Evolutionary conservation across 129 eudicot genomes (phyloP).

Genomic region (Kitagawia praeruptora): DNA sequence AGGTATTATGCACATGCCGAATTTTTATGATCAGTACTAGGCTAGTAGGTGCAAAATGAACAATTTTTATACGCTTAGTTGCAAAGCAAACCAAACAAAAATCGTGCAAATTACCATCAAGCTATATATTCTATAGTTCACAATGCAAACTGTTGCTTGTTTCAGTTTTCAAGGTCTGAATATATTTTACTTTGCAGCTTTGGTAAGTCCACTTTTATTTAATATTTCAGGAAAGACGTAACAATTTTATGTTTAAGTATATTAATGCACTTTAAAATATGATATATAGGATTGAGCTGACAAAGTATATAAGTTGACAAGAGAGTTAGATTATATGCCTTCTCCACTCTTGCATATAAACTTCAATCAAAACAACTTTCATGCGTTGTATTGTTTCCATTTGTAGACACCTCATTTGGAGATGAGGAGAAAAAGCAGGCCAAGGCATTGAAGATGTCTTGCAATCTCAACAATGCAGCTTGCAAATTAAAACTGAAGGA

Average conservation of each 20-base stretch:
- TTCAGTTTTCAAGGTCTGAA: background rate
- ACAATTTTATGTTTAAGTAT: background rate
- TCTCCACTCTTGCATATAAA: background rate
- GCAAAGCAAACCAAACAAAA: background rate
- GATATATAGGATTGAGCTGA: too few relatives aligned
- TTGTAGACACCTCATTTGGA: too few relatives aligned
- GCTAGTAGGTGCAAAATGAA: too few relatives aligned
- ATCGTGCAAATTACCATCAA: background rate
- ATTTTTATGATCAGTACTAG: too few relatives aligned
- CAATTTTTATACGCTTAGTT: too few relatives aligned
- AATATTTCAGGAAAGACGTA: background rate
- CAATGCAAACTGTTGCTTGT: background rate
- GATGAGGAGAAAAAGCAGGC: too few relatives aligned
- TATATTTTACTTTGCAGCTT: too few relatives aligned
- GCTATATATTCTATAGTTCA: background rate
- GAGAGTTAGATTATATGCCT: background rate
- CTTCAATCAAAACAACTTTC: background rate
- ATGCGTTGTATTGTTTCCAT: background rate
- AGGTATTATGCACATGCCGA: too few relatives aligned
- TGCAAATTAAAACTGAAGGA: too few relatives aligned
- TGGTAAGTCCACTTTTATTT: background rate
- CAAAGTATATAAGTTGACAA: too few relatives aligned
- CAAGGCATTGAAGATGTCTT: too few relatives aligned
- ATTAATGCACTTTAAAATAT: background rate
- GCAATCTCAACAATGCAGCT: too few relatives aligned